Evolutionary conservation across 495 filamentous ascomycete genomes (phyloP).

Genomic region (Hypoxylon crocopeplum): DNA sequence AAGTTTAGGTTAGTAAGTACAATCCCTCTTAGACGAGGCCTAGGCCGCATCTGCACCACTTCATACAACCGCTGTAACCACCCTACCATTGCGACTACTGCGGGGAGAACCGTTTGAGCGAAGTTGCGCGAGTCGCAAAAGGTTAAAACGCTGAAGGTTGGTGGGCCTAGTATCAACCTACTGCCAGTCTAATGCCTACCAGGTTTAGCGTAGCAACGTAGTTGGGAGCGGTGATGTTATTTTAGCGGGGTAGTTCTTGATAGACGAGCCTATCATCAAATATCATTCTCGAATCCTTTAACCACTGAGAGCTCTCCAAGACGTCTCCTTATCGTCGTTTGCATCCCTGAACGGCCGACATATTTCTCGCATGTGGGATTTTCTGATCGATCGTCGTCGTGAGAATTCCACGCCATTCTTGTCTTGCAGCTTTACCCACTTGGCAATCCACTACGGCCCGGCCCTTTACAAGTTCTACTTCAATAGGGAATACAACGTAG

Average conservation of each 20-base stretch:
- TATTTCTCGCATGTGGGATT: conserved; percentile 8
- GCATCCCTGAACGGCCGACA: conserved; percentile 9
- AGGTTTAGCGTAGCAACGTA: background rate
- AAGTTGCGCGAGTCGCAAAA: background rate
- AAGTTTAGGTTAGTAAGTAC: background rate
- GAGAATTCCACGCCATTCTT: no score
- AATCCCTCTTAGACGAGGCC: no score
- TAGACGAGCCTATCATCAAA: conserved; percentile 20
- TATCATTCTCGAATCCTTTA: conserved; percentile 13
- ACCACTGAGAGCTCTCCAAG: conserved; percentile 7
- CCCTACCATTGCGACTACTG: background rate
- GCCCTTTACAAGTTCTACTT: no score
- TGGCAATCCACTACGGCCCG: conserved; percentile 23
- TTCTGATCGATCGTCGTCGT: conserved; percentile 22
- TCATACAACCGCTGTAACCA: background rate
- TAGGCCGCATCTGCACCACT: no score
- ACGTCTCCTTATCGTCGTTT: no score
- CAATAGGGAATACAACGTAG: no score
- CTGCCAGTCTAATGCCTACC: background rate
- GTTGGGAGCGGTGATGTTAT: background rate
- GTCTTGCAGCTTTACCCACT: conserved; percentile 1
- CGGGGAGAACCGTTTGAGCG: conserved; percentile 2
- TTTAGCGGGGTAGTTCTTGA: conserved; percentile 23
- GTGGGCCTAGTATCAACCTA: background rate
- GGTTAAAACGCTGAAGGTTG: conserved; percentile 2